Percentiles rank a stretch among this genome's conserved stretches.
Evolutionary conservation across 73 alveolate genomes (phyloP).

Genomic region (Tetrahymena borealis): DNA sequence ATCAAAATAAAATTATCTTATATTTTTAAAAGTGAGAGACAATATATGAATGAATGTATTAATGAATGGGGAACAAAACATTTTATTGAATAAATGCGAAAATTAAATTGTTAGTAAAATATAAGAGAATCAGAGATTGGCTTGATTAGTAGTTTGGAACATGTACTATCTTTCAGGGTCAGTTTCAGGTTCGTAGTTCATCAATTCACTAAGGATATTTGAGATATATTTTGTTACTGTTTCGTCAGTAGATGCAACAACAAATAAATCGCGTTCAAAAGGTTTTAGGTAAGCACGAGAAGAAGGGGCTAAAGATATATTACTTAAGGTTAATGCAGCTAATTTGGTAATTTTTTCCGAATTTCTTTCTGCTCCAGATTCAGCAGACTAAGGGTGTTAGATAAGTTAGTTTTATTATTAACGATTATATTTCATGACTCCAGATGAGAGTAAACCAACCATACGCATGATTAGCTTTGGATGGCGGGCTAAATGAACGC

Average conservation of each 20-base stretch:
- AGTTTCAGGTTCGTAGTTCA: neutral
- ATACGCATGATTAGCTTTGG: slow-evolving; percentile 27
- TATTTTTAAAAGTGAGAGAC: no score
- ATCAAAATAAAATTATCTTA: no score
- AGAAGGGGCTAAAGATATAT: slow-evolving; percentile 28
- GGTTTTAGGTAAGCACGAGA: slow-evolving; percentile 12
- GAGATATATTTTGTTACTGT: slow-evolving; percentile 36
- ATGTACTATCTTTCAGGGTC: neutral
- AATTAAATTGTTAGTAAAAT: neutral
- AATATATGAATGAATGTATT: no score
- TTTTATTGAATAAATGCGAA: no score
- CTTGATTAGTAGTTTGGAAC: neutral
- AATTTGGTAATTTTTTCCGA: slow-evolving; percentile 26
- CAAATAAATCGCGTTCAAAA: slow-evolving; percentile 35
- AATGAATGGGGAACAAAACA: no score
- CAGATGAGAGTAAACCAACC: slow-evolving; percentile 14
- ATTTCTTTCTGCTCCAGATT: neutral
- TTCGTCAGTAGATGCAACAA: slow-evolving; percentile 44
- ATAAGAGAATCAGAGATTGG: neutral
- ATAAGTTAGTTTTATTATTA: neutral
- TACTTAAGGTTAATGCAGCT: slow-evolving; percentile 37
- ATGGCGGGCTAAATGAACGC: slow-evolving; percentile 28
- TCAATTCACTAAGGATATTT: slow-evolving; percentile 23
- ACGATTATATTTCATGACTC: slow-evolving; percentile 12
- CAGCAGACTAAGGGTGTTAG: no score